These are phyloP conservation scores for Calonectria pteridis DNA, from an alignment of 2,329 filamentous ascomycete genomes.

Conservation along the genomic window DNA sequence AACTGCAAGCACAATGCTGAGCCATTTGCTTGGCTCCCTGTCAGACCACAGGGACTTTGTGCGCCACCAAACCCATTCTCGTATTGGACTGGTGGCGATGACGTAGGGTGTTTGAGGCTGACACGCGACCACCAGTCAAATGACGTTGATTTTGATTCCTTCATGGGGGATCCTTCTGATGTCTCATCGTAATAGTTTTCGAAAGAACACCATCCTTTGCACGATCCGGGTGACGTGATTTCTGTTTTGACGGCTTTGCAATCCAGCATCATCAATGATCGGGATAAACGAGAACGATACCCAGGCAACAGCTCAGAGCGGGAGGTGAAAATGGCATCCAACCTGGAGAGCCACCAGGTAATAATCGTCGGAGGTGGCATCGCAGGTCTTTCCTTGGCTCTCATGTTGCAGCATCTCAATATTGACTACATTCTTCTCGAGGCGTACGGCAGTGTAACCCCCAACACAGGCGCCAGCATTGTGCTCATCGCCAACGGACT, in stretches of 20 bases:
- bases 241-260: not conserved
- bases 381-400: not conserved
- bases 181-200: not conserved
- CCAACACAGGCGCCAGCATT: not conserved
- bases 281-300: not conserved
- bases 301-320: not conserved
- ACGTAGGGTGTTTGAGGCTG: not conserved
- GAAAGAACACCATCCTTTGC: not conserved
- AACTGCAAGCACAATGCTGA: not conserved
- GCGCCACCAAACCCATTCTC: not conserved
- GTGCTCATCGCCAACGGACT: not conserved
- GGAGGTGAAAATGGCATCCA: not conserved
- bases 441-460: not conserved
- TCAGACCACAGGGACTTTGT: not conserved
- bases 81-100: not conserved
- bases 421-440: slow-evolving; percentile 1
- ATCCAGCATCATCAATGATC: not conserved
- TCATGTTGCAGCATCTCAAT: not conserved
- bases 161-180: not conserved
- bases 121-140: not conserved
- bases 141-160: not conserved
- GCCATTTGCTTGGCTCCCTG: not conserved
- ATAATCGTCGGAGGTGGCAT: not conserved
- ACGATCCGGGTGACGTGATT: not conserved
- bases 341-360: not conserved